Evolutionary conservation across 163 green algal species (phyloP).

Genomic region (Smithsoniella earleae): DNA sequence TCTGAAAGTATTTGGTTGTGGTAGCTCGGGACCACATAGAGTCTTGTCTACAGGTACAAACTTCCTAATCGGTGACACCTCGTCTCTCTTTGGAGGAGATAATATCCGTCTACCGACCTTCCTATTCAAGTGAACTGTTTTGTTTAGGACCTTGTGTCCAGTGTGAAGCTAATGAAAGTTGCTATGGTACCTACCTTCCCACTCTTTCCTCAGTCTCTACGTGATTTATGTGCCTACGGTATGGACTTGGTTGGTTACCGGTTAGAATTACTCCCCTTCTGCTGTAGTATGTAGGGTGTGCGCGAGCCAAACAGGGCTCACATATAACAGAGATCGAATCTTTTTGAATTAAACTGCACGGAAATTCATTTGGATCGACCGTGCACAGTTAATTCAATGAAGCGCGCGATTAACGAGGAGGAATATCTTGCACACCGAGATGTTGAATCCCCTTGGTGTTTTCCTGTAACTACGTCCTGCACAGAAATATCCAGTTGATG

Average conservation of each 20-base stretch:
- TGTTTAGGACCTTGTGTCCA: neutral
- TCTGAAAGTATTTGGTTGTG: conserved; percentile 2
- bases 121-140: neutral
- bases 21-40: conserved; percentile 2
- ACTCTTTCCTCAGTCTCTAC: neutral
- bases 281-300: conserved; percentile 6
- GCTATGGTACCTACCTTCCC: neutral
- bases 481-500: neutral
- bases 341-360: neutral
- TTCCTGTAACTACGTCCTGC: neutral
- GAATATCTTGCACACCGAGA: neutral
- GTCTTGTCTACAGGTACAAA: neutral
- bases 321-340: neutral
- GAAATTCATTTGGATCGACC: neutral
- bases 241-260: neutral
- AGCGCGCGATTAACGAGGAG: neutral
- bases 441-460: neutral
- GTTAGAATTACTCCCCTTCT: neutral
- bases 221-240: neutral
- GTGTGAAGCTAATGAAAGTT: neutral
- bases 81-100: neutral
- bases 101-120: neutral
- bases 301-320: neutral
- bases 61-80: neutral
- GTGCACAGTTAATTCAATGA: neutral